A percentile compares a stretch with the other conserved stretches of the same genome.
Evolutionary conservation across 352 stramenopile genomes (phyloP).

Genomic region (Phytopythium chamaehyphon): DNA sequence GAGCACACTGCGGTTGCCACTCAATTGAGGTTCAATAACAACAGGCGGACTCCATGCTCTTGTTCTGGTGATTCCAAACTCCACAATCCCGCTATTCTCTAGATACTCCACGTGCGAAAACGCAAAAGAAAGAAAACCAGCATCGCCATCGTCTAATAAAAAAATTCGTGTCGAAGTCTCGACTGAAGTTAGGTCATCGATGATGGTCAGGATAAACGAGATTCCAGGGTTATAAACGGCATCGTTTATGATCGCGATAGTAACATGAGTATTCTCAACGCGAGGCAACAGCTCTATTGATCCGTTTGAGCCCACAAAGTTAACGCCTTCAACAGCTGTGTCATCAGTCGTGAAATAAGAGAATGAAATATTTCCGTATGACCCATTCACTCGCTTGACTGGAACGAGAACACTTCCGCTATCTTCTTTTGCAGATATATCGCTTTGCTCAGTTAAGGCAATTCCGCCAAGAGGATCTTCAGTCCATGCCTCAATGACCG

Average conservation of each 20-base stretch:
- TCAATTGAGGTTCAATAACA: conserved; percentile 22
- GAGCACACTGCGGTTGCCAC: conserved; percentile 8
- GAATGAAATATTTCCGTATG: conserved; percentile 35
- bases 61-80: conserved; percentile 23
- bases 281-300: conserved; percentile 19
- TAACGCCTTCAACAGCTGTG: conserved; percentile 21
- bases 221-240: conserved; percentile 33
- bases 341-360: conserved; percentile 31
- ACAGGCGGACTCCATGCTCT: conserved; percentile 20
- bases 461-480: conserved; percentile 27
- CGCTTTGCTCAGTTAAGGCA: conserved; percentile 13
- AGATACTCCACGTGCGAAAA: conserved; percentile 9
- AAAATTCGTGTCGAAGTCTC: conserved; percentile 26
- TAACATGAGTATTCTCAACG: conserved; percentile 21
- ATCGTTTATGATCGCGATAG: conserved; percentile 43
- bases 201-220: conserved; percentile 34
- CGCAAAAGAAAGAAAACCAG: conserved; percentile 43
- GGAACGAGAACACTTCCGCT: conserved; percentile 17
- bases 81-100: conserved; percentile 26
- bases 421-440: conserved; percentile 30
- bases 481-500: conserved; percentile 20
- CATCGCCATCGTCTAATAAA: conserved; percentile 50
- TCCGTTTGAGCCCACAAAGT: conserved; percentile 21
- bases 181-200: conserved; percentile 16
- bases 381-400: conserved; percentile 44